Base-by-base conservation (phyloP, 768 basidiomycete genomes). In the Coprinopsis strossmayeri region DNA sequence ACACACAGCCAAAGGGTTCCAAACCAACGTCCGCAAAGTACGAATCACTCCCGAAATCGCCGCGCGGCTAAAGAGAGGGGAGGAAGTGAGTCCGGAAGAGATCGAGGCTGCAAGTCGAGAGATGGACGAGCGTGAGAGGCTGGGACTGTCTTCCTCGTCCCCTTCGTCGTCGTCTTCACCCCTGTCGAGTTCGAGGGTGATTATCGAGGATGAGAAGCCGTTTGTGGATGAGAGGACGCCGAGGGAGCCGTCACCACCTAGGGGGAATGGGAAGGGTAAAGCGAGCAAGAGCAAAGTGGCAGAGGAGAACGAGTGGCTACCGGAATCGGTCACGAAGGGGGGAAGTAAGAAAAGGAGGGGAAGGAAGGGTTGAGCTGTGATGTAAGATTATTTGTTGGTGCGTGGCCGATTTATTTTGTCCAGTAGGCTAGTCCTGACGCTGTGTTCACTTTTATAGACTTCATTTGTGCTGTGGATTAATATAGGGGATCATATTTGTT, bases 31-130 rank as follows among this genome's bases (percentile, higher is more conserved):
- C 34, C 66, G 67, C 32, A 64, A 64, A 30, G 64, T 79, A 20
- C 74, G 72, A 20, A 67, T 79, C 45, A 75, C 78, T 1, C 76
- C 78, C 2, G 77, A 77, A 56, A 74, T 79, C 34, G 76, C 76
- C 20, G 76, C 71, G 3, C 73, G 78, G 11, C 63, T 79, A 25
- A 60, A 70, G 40, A 62, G 74, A 37, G 78, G 78, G 1, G 78
- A 79, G 56, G 61, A 74, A 18, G 78, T 79, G 11, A 72, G 67
- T 48, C 71, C 76, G 1, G 76, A 74, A 32, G 78, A 79, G 53
- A 75, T 79, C 43, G 67, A 71, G 5, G 69, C 65, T 21, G 75
- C 78, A 0, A 63, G 69, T 26, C 69, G 65, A 13, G 64, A 68
- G 40, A 72, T 72, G 34, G 69, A 75, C 30, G 64, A 64, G 25